phyloP scores from a whole-genome alignment of 768 basidiomycete genomes.

The Lentinula edodes region DNA sequence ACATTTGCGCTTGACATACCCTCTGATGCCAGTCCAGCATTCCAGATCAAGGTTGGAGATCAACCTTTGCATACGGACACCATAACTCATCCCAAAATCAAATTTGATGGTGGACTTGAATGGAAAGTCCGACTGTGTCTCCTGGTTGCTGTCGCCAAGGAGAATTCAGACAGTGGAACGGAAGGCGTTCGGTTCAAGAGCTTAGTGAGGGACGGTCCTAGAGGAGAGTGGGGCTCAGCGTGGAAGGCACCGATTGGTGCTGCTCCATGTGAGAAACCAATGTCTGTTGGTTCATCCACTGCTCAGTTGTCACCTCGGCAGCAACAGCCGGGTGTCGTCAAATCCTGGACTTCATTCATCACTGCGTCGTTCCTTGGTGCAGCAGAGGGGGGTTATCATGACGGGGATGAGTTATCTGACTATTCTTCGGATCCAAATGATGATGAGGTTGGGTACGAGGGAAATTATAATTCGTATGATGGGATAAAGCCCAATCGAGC shows the following conservation, averaged over 20 bases:
- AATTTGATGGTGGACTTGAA: slow-evolving; percentile 62
- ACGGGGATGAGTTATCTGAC: slow-evolving; percentile 37
- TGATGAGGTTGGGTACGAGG: slow-evolving; percentile 16
- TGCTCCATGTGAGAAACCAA: slow-evolving; percentile 53
- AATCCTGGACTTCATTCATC: slow-evolving; percentile 36
- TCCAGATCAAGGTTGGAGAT: slow-evolving; percentile 56
- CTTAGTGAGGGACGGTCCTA: slow-evolving; percentile 49
- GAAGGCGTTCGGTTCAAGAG: slow-evolving; percentile 51
- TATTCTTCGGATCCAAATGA: slow-evolving; percentile 39
- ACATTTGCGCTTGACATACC: slow-evolving; percentile 92
- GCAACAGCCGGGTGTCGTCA: slow-evolving; percentile 1
- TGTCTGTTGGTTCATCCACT: background rate
- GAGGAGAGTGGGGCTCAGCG: slow-evolving; percentile 68
- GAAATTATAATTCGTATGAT: slow-evolving; percentile 33
- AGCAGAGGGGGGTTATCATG: slow-evolving; percentile 46
- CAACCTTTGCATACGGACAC: background rate
- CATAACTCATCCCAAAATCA: background rate
- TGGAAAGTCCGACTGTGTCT: slow-evolving; percentile 89
- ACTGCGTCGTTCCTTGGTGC: slow-evolving; percentile 31
- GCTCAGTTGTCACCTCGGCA: background rate
- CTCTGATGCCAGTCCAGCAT: slow-evolving; percentile 84
- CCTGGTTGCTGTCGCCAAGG: slow-evolving; percentile 67
- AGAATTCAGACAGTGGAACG: slow-evolving; percentile 35
- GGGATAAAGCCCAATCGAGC: slow-evolving; percentile 39
- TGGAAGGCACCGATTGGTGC: slow-evolving; percentile 56